Evolutionary conservation across 2,329 filamentous ascomycete genomes (phyloP).

Genomic region (Fusarium sacchari): DNA sequence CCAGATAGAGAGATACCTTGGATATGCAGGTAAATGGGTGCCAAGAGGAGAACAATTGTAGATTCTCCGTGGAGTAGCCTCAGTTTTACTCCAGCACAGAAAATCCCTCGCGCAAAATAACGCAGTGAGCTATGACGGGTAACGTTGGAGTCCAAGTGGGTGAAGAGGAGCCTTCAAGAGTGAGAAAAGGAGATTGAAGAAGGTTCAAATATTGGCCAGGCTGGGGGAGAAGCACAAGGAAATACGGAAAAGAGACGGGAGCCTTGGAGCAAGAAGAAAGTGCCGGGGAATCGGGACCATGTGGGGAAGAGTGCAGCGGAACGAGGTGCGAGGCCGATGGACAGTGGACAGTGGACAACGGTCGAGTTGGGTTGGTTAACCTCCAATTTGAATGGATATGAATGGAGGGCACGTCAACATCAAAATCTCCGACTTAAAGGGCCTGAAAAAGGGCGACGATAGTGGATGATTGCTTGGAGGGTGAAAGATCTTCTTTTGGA

Average conservation of each 20-base stretch:
- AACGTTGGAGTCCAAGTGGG: background rate
- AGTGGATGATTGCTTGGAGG: background rate
- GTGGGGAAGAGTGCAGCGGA: conserved; percentile 26
- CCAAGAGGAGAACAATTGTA: conserved; percentile 34
- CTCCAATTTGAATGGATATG: conserved; percentile 24
- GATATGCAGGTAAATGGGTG: conserved; percentile 34
- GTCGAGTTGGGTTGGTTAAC: background rate
- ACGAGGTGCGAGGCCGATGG: conserved; percentile 1
- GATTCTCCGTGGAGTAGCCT: conserved; percentile 7
- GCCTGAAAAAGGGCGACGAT: background rate
- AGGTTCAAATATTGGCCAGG: conserved; percentile 23
- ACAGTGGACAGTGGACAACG: conserved; percentile 1
- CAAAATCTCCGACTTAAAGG: background rate
- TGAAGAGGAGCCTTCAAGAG: background rate
- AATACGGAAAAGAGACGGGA: conserved; percentile 24
- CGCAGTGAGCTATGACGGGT: conserved; percentile 6
- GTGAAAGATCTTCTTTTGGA: background rate
- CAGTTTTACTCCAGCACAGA: conserved; percentile 7
- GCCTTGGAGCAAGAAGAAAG: conserved; percentile 24
- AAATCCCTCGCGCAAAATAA: conserved; percentile 27
- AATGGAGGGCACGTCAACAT: conserved; percentile 8
- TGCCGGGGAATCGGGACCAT: conserved; percentile 35
- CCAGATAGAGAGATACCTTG: background rate
- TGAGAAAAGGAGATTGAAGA: conserved; percentile 9
- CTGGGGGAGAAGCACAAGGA: conserved; percentile 11